phyloP scores from a whole-genome alignment of 208 protist genomes.

The Acanthamoeba comandoni region DNA sequence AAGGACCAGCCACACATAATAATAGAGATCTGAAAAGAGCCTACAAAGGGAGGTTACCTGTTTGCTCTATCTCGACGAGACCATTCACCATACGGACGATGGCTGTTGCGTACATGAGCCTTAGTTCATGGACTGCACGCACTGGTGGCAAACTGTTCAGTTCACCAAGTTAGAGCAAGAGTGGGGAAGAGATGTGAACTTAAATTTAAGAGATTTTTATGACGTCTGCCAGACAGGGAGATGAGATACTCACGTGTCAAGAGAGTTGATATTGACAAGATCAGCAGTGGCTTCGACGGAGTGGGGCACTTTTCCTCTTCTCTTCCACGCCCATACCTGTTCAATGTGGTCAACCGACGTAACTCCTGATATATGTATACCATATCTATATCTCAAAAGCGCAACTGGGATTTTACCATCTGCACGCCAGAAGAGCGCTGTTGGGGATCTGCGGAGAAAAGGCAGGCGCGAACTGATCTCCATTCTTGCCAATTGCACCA shows the following conservation, averaged over 20 bases:
- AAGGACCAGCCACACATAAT: not conserved
- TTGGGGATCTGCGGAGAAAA: not conserved
- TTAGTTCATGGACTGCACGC: not conserved
- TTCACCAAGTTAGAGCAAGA: no score
- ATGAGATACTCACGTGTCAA: slow-evolving; percentile 35
- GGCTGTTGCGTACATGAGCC: slow-evolving; percentile 25
- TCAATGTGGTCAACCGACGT: no score
- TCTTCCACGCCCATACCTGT: not conserved
- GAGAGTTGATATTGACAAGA: not conserved
- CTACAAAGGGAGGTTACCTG: not conserved
- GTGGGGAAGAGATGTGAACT: not conserved
- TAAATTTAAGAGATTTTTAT: no score
- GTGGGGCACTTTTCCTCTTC: not conserved
- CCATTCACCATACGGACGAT: slow-evolving; percentile 56
- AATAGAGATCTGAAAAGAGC: not conserved
- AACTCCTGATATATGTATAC: no score
- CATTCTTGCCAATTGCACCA: slow-evolving; percentile 46
- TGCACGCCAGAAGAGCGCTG: slow-evolving; percentile 2
- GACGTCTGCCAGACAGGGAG: no score
- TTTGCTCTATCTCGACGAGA: slow-evolving; percentile 25
- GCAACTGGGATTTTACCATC: no score
- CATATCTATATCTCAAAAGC: no score
- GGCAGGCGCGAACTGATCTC: slow-evolving; percentile 15
- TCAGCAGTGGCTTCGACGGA: slow-evolving; percentile 32
- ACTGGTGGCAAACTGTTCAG: slow-evolving; percentile 31